Base-by-base conservation (phyloP, 768 basidiomycete genomes). In the Bullera alba region DNA sequence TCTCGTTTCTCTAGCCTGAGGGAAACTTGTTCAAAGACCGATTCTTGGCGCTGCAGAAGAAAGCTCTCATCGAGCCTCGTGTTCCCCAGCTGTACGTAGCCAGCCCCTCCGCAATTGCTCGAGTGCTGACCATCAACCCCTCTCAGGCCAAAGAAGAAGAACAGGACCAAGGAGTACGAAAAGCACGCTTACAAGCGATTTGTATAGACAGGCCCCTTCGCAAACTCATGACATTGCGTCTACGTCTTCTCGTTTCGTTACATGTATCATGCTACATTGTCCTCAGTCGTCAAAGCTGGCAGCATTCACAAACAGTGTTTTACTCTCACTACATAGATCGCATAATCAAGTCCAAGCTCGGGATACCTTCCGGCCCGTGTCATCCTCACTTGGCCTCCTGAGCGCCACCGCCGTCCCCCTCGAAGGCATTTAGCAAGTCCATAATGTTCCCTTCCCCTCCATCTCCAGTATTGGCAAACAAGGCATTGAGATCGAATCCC, bases 11-110 rank as follows among this genome's bases (percentile, higher is more conserved):
- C 23, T 27, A 93, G 90, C 87, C 87, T 16, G 90, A 95, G 76
- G 91, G 91, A 22, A 95, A 93, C 67, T 75, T 91, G 28, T 93
- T 93, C 79, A 79, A 83, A 21, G 91, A 95, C 69, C 81, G 88
- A 1, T 90, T 89, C 75, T 72, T 84, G 26, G 89, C 85, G 67
- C 75, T 95, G 65, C 90, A 93, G 63, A 86, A 91, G 54, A 79
- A 89, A 25, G 87, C 86, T 0, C 77, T 92, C 32, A 75, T 93
- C 42, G 91, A 95, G 67, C 90, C 91, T 16, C 82, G 89, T 16
- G 79, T 80, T n/a, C 84, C 79, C 22, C 81, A 89, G 32, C 50
- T 84, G 87, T 90, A 70, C 47, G 81, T 79, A n/a, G n/a, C n/a
- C n/a, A n/a, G 27, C 16, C 14, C n/a, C 29, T 49, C 32, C 42